phyloP scores from a whole-genome alignment of 352 stramenopile species.

The Thalassiosira sp. region DNA sequence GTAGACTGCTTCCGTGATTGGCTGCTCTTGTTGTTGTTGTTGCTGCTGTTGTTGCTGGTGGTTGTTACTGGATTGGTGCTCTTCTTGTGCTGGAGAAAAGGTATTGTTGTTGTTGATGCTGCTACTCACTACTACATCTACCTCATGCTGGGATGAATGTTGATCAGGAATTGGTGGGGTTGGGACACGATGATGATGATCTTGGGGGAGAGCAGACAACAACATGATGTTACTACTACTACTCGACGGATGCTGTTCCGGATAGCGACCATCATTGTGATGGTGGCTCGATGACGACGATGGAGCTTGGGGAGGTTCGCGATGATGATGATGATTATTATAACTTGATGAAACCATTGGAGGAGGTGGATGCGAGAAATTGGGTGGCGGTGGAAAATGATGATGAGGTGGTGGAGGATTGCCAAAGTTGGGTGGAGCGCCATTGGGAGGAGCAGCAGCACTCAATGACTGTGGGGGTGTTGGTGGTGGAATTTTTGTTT shows the following conservation, averaged over 20 bases:
- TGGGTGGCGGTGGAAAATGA: too few species aligned
- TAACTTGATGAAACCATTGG: too few species aligned
- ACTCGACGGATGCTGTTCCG: neutral
- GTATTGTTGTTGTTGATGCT: too few species aligned
- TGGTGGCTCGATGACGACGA: neutral
- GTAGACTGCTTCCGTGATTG: constrained; percentile 33
- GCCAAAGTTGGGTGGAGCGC: neutral
- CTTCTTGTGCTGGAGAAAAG: too few species aligned
- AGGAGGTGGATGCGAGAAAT: neutral
- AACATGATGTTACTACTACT: too few species aligned
- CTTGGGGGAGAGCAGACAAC: too few species aligned
- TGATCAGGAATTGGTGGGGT: too few species aligned
- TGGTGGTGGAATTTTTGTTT: neutral
- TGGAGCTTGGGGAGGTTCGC: neutral
- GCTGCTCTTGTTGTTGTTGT: neutral
- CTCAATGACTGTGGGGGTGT: neutral
- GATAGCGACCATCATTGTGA: neutral
- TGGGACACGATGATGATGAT: too few species aligned
- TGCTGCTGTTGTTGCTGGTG: neutral
- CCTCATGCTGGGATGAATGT: too few species aligned
- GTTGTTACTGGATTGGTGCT: neutral
- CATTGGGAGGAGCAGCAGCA: neutral
- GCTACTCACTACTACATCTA: too few species aligned
- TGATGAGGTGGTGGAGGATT: constrained; percentile 2
- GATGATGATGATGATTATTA: neutral